phyloP scores from a whole-genome alignment of 2,329 filamentous ascomycete genomes.

The Leptographium wingfieldii region DNA sequence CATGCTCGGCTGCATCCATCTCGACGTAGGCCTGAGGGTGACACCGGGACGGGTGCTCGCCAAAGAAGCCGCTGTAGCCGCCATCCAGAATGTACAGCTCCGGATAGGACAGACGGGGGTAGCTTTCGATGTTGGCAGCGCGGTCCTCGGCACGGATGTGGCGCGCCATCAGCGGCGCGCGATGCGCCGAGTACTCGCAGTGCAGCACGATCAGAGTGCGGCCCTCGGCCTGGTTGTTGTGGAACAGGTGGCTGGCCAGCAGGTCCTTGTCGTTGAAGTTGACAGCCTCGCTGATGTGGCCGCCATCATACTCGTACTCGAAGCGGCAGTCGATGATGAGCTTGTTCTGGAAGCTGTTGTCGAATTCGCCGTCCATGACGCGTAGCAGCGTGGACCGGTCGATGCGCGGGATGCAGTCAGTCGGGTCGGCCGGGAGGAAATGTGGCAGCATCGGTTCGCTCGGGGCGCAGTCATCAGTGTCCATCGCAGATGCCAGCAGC shows the following conservation, averaged over 20 bases:
- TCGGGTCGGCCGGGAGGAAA: constrained; percentile 66
- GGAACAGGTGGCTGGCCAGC: constrained; percentile 67
- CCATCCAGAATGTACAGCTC: constrained; percentile 96
- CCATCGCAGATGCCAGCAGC: constrained; percentile 63
- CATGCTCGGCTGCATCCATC: constrained; percentile 88
- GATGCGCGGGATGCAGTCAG: constrained; percentile 81
- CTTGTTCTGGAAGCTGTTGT: constrained; percentile 62
- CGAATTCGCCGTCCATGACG: constrained; percentile 78
- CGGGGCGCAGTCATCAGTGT: constrained; percentile 56
- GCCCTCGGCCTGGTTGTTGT: constrained; percentile 31
- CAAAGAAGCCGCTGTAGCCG: constrained; percentile 89
- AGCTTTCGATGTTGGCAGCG: constrained; percentile 69
- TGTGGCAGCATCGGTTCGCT: constrained; percentile 61
- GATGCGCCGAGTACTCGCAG: constrained; percentile 96
- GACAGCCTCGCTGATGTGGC: constrained; percentile 83
- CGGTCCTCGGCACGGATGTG: constrained; percentile 85
- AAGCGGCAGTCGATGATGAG: constrained; percentile 94
- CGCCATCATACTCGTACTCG: constrained; percentile 96
- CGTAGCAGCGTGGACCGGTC: constrained; percentile 67
- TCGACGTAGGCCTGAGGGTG: constrained; percentile 93
- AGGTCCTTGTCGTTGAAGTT: constrained; percentile 97
- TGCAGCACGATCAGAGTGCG: constrained; percentile 83
- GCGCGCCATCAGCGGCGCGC: constrained; percentile 91
- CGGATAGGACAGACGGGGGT: constrained; percentile 83
- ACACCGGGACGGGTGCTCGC: constrained; percentile 65